Percentiles rank a stretch among this genome's conserved stretches.
phyloP scores from a whole-genome alignment of 2,329 filamentous ascomycete genomes.

The Dendrostoma leiphaemia region DNA sequence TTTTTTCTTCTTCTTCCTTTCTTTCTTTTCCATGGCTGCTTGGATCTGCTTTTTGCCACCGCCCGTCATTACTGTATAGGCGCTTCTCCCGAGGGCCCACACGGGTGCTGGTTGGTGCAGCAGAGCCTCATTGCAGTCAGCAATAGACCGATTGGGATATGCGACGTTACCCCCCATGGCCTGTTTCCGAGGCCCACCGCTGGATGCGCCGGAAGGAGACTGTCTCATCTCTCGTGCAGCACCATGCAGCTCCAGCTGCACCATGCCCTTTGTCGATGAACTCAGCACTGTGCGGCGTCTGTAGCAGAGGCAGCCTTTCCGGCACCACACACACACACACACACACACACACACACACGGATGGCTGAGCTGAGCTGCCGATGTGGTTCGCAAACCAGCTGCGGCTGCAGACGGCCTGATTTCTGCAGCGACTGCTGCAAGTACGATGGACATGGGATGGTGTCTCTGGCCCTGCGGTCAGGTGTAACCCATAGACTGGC shows the following conservation, averaged over 20 bases:
- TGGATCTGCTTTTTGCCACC: too few species aligned
- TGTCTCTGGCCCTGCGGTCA: not conserved
- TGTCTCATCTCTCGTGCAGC: too few species aligned
- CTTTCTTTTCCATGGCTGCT: too few species aligned
- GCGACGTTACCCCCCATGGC: too few species aligned
- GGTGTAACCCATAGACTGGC: not conserved
- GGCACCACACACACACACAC: too few species aligned
- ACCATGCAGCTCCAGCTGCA: too few species aligned
- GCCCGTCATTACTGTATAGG: too few species aligned
- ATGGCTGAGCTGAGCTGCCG: not conserved
- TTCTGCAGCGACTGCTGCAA: not conserved
- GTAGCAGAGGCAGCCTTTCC: not conserved
- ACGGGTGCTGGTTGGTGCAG: not conserved
- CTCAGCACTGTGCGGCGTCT: not conserved
- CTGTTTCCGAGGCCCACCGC: too few species aligned
- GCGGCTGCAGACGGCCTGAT: not conserved
- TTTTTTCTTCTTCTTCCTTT: too few species aligned
- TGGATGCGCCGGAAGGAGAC: too few species aligned
- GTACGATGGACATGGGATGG: not conserved
- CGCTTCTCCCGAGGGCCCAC: too few species aligned
- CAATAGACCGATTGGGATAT: not conserved
- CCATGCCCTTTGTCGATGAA: not conserved
- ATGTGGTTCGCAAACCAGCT: not conserved
- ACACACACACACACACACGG: not conserved
- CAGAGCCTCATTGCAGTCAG: not conserved